Percentiles rank a stretch among this genome's conserved stretches.
Conservation (phyloP, 2,329 filamentous ascomycete genomes). For the Phoma sp. region DNA sequence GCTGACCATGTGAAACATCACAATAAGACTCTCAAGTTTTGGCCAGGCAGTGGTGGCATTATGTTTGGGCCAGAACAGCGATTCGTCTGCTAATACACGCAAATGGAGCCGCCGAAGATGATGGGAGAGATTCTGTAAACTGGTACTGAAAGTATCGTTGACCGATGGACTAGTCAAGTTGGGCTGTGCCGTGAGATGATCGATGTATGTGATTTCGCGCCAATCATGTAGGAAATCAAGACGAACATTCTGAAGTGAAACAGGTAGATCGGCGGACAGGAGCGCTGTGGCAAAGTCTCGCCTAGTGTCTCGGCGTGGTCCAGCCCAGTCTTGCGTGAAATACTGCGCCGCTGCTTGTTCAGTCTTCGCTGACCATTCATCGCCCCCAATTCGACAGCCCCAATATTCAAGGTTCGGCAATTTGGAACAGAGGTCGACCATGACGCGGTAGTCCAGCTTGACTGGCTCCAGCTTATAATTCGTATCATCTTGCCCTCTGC, state of each 20-base stretch:
- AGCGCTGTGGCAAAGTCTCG: slow-evolving; percentile 23
- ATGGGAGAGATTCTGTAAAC: slow-evolving; percentile 21
- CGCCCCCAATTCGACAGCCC: neutral
- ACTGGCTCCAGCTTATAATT: neutral
- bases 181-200: slow-evolving; percentile 8
- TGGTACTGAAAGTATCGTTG: slow-evolving; percentile 25
- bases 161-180: slow-evolving; percentile 18
- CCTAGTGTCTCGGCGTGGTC: slow-evolving; percentile 25
- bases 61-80: slow-evolving; percentile 22
- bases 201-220: neutral
- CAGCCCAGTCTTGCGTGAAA: slow-evolving; percentile 20
- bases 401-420: neutral
- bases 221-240: slow-evolving; percentile 13
- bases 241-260: slow-evolving; percentile 16
- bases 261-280: slow-evolving; percentile 9
- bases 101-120: slow-evolving; percentile 20
- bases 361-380: neutral
- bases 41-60: slow-evolving; percentile 16
- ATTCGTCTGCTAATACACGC: slow-evolving; percentile 18
- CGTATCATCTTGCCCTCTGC: neutral
- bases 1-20: slow-evolving; percentile 19
- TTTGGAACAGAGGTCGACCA: neutral
- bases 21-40: slow-evolving; percentile 20
- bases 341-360: neutral
- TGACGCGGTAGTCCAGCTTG: neutral